Base-by-base conservation (phyloP, 2,329 filamentous ascomycete species). In the Colletotrichum truncatum region DNA sequence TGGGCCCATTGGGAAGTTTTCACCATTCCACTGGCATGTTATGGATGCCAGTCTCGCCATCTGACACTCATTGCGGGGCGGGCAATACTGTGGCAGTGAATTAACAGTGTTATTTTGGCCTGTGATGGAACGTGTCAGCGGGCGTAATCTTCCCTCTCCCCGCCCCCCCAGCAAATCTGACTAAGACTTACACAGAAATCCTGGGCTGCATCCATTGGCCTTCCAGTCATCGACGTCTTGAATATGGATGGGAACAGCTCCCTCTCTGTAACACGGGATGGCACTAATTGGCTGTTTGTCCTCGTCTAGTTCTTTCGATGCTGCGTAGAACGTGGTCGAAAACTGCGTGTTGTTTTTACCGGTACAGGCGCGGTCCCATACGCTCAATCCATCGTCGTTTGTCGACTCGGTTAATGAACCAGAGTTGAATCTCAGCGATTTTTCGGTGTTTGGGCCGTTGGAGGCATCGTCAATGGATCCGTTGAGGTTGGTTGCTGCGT, bases 31-130 rank as follows among this genome's bases (percentile, higher is more conserved):
- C 1, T 54, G 30, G 61, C 79, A 82, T 3, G 76, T 71, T 8
- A 68, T 63, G 0, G 78, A 77, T 1, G 74, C 73, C 2, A 81
- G 55, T 55, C 81, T 74, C 3, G 73, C 69, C 38, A 74, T 66
- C 30, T 81, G 80, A 30, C 81, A 83, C 9, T 68, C 53, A 2
- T 73, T 72, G 2, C 78, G 58, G 8, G 81, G 79, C 8, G 80
- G 79, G 43, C 81, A 83, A 61, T 75, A 83, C 57, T 82, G 78
- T 7, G 81, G 81, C 6, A 83, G 70, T 2, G 81, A 82, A 65
- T 83, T 83, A 41, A 80, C 73, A 4, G 81, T 83, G 63, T 82
- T 83, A 54, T 83, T 83, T 32, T 70, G 64, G 64, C 80, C 80
- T 82, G 34, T 6, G 28, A 4, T 23, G n/a, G n/a, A n/a, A n/a